These are phyloP conservation scores for Aspergillus funiculosus DNA, from an alignment of 495 filamentous ascomycete genomes.

Conservation along the genomic window DNA sequence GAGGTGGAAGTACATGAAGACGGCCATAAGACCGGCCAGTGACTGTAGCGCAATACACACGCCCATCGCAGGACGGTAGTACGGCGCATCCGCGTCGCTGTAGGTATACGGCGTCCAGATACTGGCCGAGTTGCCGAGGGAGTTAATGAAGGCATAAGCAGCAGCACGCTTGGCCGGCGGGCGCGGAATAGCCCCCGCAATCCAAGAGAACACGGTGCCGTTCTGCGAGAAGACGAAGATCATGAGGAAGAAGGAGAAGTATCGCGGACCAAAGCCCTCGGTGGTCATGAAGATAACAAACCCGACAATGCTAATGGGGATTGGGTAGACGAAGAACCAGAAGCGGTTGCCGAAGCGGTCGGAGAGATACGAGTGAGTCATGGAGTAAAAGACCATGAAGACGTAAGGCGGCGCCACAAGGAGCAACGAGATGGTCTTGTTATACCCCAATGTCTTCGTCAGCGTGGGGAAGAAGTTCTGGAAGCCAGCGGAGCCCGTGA, in stretches of 20 bases:
- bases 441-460: slow-evolving; percentile 39
- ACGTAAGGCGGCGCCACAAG: slow-evolving; percentile 51
- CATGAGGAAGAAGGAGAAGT: slow-evolving; percentile 52
- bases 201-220: slow-evolving; percentile 51
- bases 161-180: slow-evolving; percentile 51
- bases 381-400: slow-evolving; percentile 49
- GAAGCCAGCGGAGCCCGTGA: slow-evolving; percentile 48
- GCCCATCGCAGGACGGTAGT: slow-evolving; percentile 43
- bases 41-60: slow-evolving; percentile 44
- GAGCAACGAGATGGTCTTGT: slow-evolving; percentile 39
- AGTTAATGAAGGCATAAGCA: slow-evolving; percentile 51
- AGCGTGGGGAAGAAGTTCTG: slow-evolving; percentile 53
- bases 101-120: slow-evolving; percentile 55
- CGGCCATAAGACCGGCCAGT: slow-evolving; percentile 30
- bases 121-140: slow-evolving; percentile 46
- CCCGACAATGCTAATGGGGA: slow-evolving; percentile 45
- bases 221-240: slow-evolving; percentile 50
- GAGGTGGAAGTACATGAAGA: slow-evolving; percentile 42
- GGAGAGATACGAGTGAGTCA: slow-evolving; percentile 41
- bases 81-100: slow-evolving; percentile 27
- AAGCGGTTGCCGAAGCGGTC: slow-evolving; percentile 43
- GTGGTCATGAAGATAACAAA: slow-evolving; percentile 48
- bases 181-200: slow-evolving; percentile 46
- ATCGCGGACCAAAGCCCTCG: slow-evolving; percentile 43
- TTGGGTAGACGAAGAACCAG: slow-evolving; percentile 50